These are phyloP conservation scores for Cytospora piceae DNA, from an alignment of 2,329 filamentous ascomycete genomes.

Conservation along the genomic window DNA sequence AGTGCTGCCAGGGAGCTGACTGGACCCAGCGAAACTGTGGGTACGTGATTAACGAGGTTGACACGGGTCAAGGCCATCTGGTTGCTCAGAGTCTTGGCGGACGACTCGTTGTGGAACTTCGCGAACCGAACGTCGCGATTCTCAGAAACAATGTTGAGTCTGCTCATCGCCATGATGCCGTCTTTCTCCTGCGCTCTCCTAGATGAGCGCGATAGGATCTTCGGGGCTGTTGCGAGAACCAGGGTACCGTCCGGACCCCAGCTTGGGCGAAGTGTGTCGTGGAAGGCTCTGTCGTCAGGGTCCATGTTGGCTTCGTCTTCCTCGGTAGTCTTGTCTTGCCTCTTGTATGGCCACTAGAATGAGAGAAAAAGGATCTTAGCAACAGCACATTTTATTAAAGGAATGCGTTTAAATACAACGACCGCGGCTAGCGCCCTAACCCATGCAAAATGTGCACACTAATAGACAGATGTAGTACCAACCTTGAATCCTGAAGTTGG, in stretches of 20 bases:
- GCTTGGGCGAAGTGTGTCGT: slow-evolving; percentile 74
- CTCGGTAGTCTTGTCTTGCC: slow-evolving; percentile 71
- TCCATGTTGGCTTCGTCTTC: slow-evolving; percentile 65
- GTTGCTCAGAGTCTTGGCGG: slow-evolving; percentile 55
- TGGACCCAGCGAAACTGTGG: slow-evolving; percentile 56
- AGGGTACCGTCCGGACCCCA: slow-evolving; percentile 79
- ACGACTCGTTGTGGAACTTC: slow-evolving; percentile 62
- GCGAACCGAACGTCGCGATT: slow-evolving; percentile 67
- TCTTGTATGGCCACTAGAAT: slow-evolving; percentile 85
- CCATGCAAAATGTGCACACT: slow-evolving; percentile 32
- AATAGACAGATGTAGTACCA: slow-evolving; percentile 61
- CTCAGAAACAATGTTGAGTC: slow-evolving; percentile 64
- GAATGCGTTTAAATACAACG: slow-evolving; percentile 40
- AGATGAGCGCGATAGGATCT: slow-evolving; percentile 27
- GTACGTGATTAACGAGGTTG: slow-evolving; percentile 58
- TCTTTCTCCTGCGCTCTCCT: slow-evolving; percentile 41
- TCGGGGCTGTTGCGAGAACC: slow-evolving; percentile 45
- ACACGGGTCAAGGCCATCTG: slow-evolving; percentile 63
- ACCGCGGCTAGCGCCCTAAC: slow-evolving; percentile 38
- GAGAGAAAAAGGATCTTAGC: slow-evolving; percentile 50
- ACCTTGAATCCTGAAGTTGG: slow-evolving; percentile 80
- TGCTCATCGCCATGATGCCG: slow-evolving; percentile 57
- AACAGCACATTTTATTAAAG: slow-evolving; percentile 41
- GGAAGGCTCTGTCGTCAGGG: slow-evolving; percentile 67
- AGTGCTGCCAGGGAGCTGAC: slow-evolving; percentile 55